Conservation (phyloP, 495 filamentous ascomycete species). For the Neurospora intermedia region DNA sequence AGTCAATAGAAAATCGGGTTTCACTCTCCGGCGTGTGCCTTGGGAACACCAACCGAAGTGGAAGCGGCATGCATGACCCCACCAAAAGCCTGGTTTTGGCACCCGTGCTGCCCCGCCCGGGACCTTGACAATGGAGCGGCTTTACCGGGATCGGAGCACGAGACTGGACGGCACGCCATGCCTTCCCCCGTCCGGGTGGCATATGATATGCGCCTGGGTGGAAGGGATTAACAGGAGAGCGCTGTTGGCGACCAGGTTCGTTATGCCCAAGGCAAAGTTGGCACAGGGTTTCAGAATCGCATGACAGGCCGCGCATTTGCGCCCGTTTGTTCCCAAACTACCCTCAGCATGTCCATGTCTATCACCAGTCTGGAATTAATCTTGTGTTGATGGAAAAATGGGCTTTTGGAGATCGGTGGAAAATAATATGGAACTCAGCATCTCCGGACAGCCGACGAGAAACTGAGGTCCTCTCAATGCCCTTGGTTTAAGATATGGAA, state of each 20-base stretch:
- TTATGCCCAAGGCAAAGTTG: not conserved
- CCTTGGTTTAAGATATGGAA: not conserved
- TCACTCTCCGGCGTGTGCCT: not conserved
- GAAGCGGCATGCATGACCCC: not conserved
- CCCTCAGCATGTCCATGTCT: not conserved
- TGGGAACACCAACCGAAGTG: not conserved
- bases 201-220: not conserved
- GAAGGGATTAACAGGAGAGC: not conserved
- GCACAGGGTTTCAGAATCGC: not conserved
- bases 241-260: not conserved
- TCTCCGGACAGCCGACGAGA: not conserved
- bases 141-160: not conserved
- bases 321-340: not conserved
- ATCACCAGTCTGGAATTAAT: not conserved
- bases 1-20: not conserved
- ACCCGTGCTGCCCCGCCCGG: not conserved
- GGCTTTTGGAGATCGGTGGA: not conserved
- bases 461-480: not conserved
- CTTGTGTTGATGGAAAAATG: not conserved
- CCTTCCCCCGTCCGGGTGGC: not conserved
- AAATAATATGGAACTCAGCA: not conserved
- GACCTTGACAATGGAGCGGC: not conserved
- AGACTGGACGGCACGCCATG: not conserved
- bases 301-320: not conserved
- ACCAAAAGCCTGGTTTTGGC: slow-evolving; percentile 1